Base-by-base conservation (phyloP, 2,329 filamentous ascomycete genomes). In the Talaromyces sp. region DNA sequence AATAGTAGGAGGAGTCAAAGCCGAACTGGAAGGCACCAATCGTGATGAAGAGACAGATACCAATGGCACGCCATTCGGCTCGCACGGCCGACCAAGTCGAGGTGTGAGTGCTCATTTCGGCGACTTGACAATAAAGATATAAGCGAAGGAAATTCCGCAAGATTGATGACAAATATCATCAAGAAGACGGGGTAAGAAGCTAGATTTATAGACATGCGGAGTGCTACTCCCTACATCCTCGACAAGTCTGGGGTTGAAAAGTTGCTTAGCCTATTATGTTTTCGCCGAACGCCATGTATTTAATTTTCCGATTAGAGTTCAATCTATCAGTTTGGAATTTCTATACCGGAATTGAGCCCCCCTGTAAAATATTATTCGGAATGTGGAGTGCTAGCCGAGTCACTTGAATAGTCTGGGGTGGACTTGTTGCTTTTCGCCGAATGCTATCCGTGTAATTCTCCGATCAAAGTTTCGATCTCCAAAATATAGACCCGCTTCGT, bases 181-280 rank as follows among this genome's bases (percentile, higher is more conserved):
- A 27, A 56, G 52, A 57, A 57, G 52, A 57, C 31, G 52, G 52
- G 52, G 33, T 57, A 57, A 57, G n/a, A 57, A 57, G 52, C 33
- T 35, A 22, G 31, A 39, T 57, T 57, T 57, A 57, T 39, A 57
- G 52, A 57, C 33, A 35, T 57, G 52, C 15, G n/a, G 52, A 57
- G 45, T 47, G 45, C 22, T 47, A 47, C 45, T 47, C 45, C 19
- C 1, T 25, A 22, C 45, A 47, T 25, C 13, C 8, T 45, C 10
- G 19, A 35, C 31, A 39, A 57, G 37, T 57, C 52, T 22, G 52
- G 52, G 52, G 52, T 57, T 57, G 19, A 25, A 15, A 47, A 15
- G 45, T 25, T 47, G 45, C 45, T 25, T 25, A 19, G 19, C 13
- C 45, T 2, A 25, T 15, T 47, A 25, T 10, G 19, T 25, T n/a